These are phyloP conservation scores for Graphilbum fragrans DNA, from an alignment of 2,329 filamentous ascomycete species.

Conservation along the genomic window DNA sequence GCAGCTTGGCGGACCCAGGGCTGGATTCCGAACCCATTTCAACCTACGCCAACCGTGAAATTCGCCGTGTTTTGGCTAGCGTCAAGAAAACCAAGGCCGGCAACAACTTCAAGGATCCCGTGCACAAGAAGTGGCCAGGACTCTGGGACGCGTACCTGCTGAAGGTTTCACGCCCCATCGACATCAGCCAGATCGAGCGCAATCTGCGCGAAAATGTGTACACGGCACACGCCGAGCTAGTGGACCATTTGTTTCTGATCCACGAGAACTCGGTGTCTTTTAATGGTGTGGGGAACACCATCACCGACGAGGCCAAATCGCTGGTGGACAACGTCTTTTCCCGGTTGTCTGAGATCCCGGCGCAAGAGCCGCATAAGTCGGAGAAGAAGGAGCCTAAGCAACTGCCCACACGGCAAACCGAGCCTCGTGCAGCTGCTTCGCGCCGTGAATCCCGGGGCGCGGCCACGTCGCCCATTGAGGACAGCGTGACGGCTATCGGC, in stretches of 20 bases:
- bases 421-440: conserved; percentile 26
- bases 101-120: conserved; percentile 62
- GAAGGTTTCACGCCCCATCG: conserved; percentile 66
- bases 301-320: conserved; percentile 45
- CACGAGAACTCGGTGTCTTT: conserved; percentile 68
- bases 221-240: conserved; percentile 56
- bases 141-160: conserved; percentile 64
- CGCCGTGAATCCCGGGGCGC: conserved; percentile 19
- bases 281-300: conserved; percentile 67
- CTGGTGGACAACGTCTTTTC: conserved; percentile 45
- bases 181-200: conserved; percentile 70
- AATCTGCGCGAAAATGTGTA: conserved; percentile 65
- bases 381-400: conserved; percentile 47
- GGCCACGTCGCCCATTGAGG: conserved; percentile 18
- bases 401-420: conserved; percentile 32
- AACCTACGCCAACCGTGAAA: conserved; percentile 44
- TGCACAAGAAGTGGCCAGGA: conserved; percentile 60
- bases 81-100: conserved; percentile 83
- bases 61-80: conserved; percentile 55
- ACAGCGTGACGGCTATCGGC: conserved; percentile 2
- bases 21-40: conserved; percentile 41
- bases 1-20: conserved; percentile 28
- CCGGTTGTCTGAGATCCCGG: conserved; percentile 30
- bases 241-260: conserved; percentile 64
- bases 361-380: conserved; percentile 43